These are phyloP conservation scores for Cinnamomum chago DNA, from an alignment of 164 flowering plant species.

Conservation along the genomic window DNA sequence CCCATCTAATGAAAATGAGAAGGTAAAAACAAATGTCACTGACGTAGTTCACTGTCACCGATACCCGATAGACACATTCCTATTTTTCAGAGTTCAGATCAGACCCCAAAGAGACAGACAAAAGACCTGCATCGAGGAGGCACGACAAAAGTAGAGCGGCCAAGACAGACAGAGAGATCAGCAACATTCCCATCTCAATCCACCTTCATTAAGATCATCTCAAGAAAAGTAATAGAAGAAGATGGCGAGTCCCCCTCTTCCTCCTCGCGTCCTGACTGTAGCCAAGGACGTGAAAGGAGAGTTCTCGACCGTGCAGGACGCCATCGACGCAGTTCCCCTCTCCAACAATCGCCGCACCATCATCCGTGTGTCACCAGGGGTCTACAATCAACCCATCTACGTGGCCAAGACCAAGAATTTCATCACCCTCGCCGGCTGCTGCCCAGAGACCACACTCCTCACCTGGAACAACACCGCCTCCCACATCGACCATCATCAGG, in stretches of 20 bases:
- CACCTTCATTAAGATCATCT: too few species aligned
- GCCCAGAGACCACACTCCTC: slow-evolving; percentile 65
- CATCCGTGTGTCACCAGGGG: slow-evolving; percentile 70
- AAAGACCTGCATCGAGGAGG: too few species aligned
- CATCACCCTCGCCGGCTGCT: slow-evolving; percentile 68
- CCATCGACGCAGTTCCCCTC: slow-evolving; percentile 75
- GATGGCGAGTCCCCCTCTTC: slow-evolving; percentile 4
- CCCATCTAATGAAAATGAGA: too few species aligned
- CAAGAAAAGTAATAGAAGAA: too few species aligned
- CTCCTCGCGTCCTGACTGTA: slow-evolving; percentile 46
- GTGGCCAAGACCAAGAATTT: slow-evolving; percentile 89
- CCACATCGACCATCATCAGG: slow-evolving; percentile 87
- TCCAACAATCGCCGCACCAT: slow-evolving; percentile 59
- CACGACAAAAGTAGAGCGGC: too few species aligned
- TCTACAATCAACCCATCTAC: slow-evolving; percentile 77
- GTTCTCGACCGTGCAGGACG: slow-evolving; percentile 73
- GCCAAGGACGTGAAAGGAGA: slow-evolving; percentile 55
- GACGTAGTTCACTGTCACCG: too few species aligned
- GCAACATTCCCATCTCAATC: too few species aligned
- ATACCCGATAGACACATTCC: too few species aligned
- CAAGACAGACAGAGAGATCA: too few species aligned
- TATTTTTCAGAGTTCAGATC: too few species aligned
- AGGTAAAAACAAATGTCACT: too few species aligned
- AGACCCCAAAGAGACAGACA: too few species aligned
- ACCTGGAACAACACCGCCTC: slow-evolving; percentile 91